phyloP scores from a whole-genome alignment of 495 filamentous ascomycete species.

The Penicillium taxi region DNA sequence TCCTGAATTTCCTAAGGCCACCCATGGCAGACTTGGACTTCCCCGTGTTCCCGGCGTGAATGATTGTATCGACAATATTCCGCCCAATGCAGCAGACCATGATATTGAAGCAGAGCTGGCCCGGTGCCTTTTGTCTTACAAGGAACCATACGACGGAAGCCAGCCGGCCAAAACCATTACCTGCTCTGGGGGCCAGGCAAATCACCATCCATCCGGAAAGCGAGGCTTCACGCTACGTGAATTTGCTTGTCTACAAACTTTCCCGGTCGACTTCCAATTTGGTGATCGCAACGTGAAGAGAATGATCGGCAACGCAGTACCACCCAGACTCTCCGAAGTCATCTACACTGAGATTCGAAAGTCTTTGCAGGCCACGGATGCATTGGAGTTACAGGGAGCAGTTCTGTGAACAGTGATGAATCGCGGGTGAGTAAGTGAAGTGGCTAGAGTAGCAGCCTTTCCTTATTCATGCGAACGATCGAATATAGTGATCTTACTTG shows the following conservation, averaged over 20 bases:
- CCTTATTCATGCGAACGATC: no score
- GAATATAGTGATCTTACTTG: no score
- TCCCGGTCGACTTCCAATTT: conserved; percentile 61
- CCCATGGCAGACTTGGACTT: conserved; percentile 40
- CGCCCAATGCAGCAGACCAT: conserved; percentile 34
- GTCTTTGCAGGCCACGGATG: conserved; percentile 52
- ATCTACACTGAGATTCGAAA: conserved; percentile 51
- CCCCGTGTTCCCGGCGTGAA: conserved; percentile 27
- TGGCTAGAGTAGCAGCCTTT: no score
- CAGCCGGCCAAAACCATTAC: conserved; percentile 57
- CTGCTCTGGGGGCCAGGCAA: conserved; percentile 55
- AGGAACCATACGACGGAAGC: conserved; percentile 35
- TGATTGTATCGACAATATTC: conserved; percentile 46
- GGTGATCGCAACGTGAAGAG: conserved; percentile 37
- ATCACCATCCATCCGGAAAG: conserved; percentile 60
- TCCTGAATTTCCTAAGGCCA: conserved; percentile 59
- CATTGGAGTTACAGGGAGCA: conserved; percentile 19
- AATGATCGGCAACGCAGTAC: conserved; percentile 87
- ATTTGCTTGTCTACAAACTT: conserved; percentile 67
- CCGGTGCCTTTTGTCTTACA: conserved; percentile 9
- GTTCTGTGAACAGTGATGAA: no score
- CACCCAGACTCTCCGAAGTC: conserved; percentile 52
- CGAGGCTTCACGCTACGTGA: conserved; percentile 65
- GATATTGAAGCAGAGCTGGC: conserved; percentile 26
- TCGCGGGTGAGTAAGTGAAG: no score